Conservation (phyloP, 371 early-diverging fungal species). For the Mucor piriformis region DNA sequence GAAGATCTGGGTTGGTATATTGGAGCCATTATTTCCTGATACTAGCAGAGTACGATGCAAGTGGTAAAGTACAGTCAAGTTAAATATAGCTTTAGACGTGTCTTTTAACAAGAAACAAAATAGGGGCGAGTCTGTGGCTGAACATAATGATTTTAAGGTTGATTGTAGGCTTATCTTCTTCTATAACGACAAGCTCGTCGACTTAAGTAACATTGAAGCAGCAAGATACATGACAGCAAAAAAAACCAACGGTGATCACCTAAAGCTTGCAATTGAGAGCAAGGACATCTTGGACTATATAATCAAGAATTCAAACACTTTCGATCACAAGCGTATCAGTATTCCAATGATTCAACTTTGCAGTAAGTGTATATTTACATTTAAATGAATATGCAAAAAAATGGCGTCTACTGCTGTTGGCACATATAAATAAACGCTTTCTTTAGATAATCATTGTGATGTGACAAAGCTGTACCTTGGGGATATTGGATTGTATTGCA, state of each 20-base stretch:
- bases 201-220: neutral
- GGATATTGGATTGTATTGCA: neutral
- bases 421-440: neutral
- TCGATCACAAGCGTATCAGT: neutral
- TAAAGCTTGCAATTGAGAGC: conserved; percentile 4
- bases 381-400: neutral
- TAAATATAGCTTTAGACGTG: neutral
- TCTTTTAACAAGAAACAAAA: neutral
- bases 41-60: neutral
- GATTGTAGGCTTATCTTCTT: neutral
- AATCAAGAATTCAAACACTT: neutral
- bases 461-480: neutral
- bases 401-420: neutral
- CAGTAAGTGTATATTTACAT: neutral
- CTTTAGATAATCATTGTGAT: neutral
- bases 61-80: neutral
- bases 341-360: neutral
- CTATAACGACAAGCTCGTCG: neutral
- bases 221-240: neutral
- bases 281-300: conserved; percentile 1
- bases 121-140: neutral
- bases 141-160: neutral
- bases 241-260: conserved; percentile 2
- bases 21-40: neutral
- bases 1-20: neutral